A percentile compares a stretch with the other conserved stretches of the same genome.
These are phyloP conservation scores for Boletus patriciae DNA, from an alignment of 768 basidiomycete genomes.

Conservation along the genomic window DNA sequence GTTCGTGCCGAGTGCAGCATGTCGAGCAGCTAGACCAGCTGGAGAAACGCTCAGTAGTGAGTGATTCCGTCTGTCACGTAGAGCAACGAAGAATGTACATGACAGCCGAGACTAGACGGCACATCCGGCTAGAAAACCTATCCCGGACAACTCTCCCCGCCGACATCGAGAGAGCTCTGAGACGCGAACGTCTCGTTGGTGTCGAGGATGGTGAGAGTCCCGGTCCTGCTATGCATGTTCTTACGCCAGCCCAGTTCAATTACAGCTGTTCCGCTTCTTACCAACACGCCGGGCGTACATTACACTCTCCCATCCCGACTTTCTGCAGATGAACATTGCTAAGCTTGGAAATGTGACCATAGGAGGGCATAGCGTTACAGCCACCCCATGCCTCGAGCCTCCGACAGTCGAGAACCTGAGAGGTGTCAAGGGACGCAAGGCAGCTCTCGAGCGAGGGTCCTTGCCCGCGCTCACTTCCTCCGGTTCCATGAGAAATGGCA, in stretches of 20 bases:
- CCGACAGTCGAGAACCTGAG: constrained; percentile 32
- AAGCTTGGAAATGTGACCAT: constrained; percentile 46
- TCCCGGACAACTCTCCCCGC: constrained; percentile 52
- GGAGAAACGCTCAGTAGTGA: constrained; percentile 13
- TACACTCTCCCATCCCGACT: constrained; percentile 50
- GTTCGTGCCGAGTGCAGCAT: constrained; percentile 24
- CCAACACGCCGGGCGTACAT: constrained; percentile 62
- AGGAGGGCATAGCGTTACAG: constrained; percentile 43
- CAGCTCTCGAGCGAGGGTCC: constrained; percentile 38
- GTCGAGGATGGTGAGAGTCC: constrained; percentile 39
- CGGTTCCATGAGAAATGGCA: constrained; percentile 53
- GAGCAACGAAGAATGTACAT: constrained; percentile 7
- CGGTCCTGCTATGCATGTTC: neutral
- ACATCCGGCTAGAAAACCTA: constrained; percentile 51
- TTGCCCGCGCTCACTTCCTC: constrained; percentile 46
- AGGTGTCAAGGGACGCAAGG: constrained; percentile 41
- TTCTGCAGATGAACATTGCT: constrained; percentile 40
- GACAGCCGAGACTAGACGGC: constrained; percentile 30
- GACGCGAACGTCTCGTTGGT: constrained; percentile 43
- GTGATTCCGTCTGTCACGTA: constrained; percentile 1
- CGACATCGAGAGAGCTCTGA: constrained; percentile 52
- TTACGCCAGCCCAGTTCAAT: constrained; percentile 43
- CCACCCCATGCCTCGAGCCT: constrained; percentile 32
- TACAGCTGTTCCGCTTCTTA: constrained; percentile 60
- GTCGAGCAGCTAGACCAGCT: constrained; percentile 14